A percentile compares a stretch with the other conserved stretches of the same genome.
Conservation (phyloP, 106 monocot genomes). For the Alisma plantagoaquatica region DNA sequence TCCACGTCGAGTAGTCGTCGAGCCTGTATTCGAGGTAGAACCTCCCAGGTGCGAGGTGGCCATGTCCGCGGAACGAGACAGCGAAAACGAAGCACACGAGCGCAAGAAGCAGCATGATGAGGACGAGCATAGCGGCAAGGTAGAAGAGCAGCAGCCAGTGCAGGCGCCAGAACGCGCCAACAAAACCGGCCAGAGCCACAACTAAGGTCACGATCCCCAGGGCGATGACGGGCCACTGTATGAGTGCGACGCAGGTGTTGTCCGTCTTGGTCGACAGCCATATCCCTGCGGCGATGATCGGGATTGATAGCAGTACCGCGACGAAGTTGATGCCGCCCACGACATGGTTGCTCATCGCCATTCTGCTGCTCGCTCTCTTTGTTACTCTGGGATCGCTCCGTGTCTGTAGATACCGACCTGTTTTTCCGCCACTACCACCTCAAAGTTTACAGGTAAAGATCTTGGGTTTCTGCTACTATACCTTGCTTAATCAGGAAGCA, state of each 20-base stretch:
- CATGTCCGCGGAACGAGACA: conserved; percentile 16
- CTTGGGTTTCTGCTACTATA: no score
- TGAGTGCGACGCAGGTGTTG: conserved; percentile 48
- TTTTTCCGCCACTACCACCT: no score
- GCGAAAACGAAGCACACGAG: conserved; percentile 38
- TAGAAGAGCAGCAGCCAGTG: conserved; percentile 42
- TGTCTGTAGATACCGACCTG: no score
- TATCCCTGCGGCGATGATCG: conserved; percentile 66
- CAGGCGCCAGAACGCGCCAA: conserved; percentile 61
- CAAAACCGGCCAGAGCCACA: conserved; percentile 39
- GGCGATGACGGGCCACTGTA: conserved; percentile 70
- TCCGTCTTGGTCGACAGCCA: conserved; percentile 59
- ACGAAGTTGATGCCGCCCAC: conserved; percentile 57
- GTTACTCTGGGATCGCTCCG: no score
- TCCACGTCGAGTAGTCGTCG: conserved; percentile 70
- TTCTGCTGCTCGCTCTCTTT: neutral
- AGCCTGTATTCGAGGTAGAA: conserved; percentile 52
- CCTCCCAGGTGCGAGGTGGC: conserved; percentile 36
- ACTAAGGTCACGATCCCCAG: conserved; percentile 20
- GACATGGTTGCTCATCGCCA: conserved; percentile 47
- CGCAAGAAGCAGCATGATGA: conserved; percentile 24
- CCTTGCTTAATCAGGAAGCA: no score
- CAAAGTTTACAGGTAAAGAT: no score
- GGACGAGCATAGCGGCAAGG: conserved; percentile 38
- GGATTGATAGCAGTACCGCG: conserved; percentile 59